Conservation (phyloP, 768 basidiomycete species). For the Rhodotorula diobovata region DNA sequence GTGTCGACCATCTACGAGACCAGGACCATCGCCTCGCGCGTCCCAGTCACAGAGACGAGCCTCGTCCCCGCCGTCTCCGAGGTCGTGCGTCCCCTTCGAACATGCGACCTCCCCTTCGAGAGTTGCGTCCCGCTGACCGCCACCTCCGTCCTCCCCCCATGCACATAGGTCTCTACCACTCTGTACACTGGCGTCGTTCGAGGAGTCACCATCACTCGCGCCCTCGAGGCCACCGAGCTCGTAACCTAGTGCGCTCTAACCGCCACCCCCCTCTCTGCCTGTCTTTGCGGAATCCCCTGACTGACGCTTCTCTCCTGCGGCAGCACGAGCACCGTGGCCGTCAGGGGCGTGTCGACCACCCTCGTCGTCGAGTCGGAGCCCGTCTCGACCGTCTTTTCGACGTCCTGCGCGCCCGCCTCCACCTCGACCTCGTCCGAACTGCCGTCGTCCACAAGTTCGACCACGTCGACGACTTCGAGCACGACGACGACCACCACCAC, state of each 20-base stretch:
- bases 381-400: conserved; percentile 9
- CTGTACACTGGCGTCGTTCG: neutral
- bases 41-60: conserved; percentile 5
- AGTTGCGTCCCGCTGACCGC: neutral
- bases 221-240: neutral
- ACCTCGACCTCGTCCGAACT: neutral
- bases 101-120: too few relatives aligned
- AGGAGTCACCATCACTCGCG: neutral
- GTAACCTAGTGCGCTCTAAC: conserved; percentile 23
- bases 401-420: neutral
- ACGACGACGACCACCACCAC: neutral
- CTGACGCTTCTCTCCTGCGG: neutral
- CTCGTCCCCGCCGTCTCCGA: conserved; percentile 16
- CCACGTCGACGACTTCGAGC: neutral
- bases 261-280: neutral
- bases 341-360: conserved; percentile 3
- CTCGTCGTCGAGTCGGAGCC: conserved; percentile 18
- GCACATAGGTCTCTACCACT: neutral
- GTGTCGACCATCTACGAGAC: conserved; percentile 11
- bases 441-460: neutral
- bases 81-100: conserved; percentile 1
- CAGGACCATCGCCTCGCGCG: conserved; percentile 7
- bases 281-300: neutral
- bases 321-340: neutral
- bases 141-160: neutral